Percentiles rank a stretch among this genome's conserved stretches.
Evolutionary conservation across 2,329 filamentous ascomycete genomes (phyloP).

Genomic region (Alternaria triticimaculans): DNA sequence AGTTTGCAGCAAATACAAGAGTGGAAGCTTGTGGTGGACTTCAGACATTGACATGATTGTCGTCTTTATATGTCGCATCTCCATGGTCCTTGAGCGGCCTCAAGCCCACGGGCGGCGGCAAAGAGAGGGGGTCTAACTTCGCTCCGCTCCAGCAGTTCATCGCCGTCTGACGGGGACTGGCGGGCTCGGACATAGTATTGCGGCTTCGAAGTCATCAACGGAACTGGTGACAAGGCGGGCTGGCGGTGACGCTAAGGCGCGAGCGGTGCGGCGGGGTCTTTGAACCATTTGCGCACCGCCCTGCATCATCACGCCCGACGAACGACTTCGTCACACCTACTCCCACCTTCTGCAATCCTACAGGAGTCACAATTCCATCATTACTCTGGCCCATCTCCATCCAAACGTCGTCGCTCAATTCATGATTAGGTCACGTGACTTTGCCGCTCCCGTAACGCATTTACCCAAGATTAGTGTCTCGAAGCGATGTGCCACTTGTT

Average conservation of each 20-base stretch:
- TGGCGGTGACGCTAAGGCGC: conserved; percentile 27
- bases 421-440: background rate
- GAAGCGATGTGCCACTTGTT: background rate
- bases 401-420: background rate
- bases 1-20: background rate
- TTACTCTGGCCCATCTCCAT: background rate
- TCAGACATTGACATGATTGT: background rate
- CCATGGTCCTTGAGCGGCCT: background rate
- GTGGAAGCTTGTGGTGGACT: background rate
- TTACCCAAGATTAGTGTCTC: background rate
- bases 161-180: background rate
- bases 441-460: background rate
- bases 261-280: conserved; percentile 23
- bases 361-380: background rate
- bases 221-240: background rate
- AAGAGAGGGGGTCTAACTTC: background rate
- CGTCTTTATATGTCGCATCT: background rate
- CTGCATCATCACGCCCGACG: background rate
- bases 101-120: background rate
- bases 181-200: background rate
- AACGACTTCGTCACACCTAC: background rate
- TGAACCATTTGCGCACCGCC: conserved; percentile 14
- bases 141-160: background rate
- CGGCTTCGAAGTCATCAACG: background rate
- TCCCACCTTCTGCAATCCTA: background rate